Evolutionary conservation across 2,329 filamentous ascomycete species (phyloP).

Genomic region (Trichophyton simii): DNA sequence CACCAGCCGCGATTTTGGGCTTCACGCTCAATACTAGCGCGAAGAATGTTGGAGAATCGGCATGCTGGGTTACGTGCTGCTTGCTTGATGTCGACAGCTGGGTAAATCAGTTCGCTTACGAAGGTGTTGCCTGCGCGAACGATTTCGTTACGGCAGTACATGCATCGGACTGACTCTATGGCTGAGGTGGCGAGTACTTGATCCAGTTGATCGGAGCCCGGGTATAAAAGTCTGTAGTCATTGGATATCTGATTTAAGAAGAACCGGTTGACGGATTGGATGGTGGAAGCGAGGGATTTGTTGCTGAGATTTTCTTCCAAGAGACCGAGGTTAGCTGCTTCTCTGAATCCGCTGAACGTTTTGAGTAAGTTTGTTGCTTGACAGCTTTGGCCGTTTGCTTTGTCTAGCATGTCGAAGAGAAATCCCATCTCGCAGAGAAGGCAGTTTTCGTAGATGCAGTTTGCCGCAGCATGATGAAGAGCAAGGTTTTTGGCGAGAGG

Average conservation of each 20-base stretch:
- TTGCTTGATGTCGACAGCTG: slow-evolving; percentile 43
- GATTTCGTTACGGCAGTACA: slow-evolving; percentile 77
- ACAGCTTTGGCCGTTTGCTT: slow-evolving; percentile 84
- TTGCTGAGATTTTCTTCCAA: slow-evolving; percentile 71
- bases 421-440: slow-evolving; percentile 90
- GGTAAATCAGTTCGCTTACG: slow-evolving; percentile 78
- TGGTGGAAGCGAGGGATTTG: slow-evolving; percentile 62
- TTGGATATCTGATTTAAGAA: slow-evolving; percentile 66
- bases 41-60: slow-evolving; percentile 79
- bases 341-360: slow-evolving; percentile 70
- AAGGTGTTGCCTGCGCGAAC: slow-evolving; percentile 65
- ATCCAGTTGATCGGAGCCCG: slow-evolving; percentile 54
- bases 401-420: slow-evolving; percentile 95
- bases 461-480: slow-evolving; percentile 74
- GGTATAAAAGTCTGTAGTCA: slow-evolving; percentile 59
- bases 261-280: slow-evolving; percentile 77
- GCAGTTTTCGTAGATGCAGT: slow-evolving; percentile 71
- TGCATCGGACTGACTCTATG: slow-evolving; percentile 57
- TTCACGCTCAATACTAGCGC: slow-evolving; percentile 80
- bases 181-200: slow-evolving; percentile 43
- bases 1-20: slow-evolving; percentile 89
- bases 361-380: slow-evolving; percentile 93
- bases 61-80: slow-evolving; percentile 35
- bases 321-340: slow-evolving; percentile 63
- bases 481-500: slow-evolving; percentile 78